Conservation (phyloP, 345 rosid genomes). For the Leavenworthia alabamica region DNA sequence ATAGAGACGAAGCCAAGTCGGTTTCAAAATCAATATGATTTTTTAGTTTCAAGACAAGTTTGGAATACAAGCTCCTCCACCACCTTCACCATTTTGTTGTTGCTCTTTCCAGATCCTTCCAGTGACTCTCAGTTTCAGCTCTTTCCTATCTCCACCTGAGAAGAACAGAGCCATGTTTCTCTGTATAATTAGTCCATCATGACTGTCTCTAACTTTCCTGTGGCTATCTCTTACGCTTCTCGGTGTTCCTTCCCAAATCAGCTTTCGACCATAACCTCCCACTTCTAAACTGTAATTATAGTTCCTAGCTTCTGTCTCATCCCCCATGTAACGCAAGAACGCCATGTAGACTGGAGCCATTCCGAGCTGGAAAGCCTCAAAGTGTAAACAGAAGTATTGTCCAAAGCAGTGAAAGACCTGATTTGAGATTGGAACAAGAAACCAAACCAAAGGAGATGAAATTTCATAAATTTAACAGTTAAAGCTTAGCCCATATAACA, state of each 20-base stretch:
- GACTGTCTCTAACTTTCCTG: conserved; percentile 88
- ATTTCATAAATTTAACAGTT: neutral
- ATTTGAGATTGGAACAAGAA: neutral
- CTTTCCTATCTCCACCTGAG: conserved; percentile 95
- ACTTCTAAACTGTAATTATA: conserved; percentile 94
- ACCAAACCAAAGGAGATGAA: conserved; percentile 11
- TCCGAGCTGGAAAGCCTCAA: conserved; percentile 94
- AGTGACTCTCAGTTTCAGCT: conserved; percentile 80
- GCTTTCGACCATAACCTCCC: conserved; percentile 88
- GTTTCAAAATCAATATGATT: conserved; percentile 10
- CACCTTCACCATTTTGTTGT: conserved; percentile 73
- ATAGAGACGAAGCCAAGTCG: conserved; percentile 7
- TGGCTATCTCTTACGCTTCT: conserved; percentile 89
- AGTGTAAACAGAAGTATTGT: conserved; percentile 93
- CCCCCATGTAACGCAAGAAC: conserved; percentile 91
- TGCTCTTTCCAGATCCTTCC: conserved; percentile 97
- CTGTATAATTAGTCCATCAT: conserved; percentile 79
- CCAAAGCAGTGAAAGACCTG: conserved; percentile 93
- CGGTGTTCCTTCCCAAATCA: conserved; percentile 88
- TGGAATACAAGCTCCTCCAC: conserved; percentile 82
- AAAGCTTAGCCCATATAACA: neutral
- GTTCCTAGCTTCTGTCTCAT: conserved; percentile 74
- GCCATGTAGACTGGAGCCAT: conserved; percentile 99
- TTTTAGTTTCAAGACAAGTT: conserved; percentile 45
- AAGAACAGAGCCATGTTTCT: conserved; percentile 93